A percentile compares a stretch with the other conserved stretches of the same genome.
Evolutionary conservation across 2,329 filamentous ascomycete genomes (phyloP).

Genomic region (Alternaria consortialis): DNA sequence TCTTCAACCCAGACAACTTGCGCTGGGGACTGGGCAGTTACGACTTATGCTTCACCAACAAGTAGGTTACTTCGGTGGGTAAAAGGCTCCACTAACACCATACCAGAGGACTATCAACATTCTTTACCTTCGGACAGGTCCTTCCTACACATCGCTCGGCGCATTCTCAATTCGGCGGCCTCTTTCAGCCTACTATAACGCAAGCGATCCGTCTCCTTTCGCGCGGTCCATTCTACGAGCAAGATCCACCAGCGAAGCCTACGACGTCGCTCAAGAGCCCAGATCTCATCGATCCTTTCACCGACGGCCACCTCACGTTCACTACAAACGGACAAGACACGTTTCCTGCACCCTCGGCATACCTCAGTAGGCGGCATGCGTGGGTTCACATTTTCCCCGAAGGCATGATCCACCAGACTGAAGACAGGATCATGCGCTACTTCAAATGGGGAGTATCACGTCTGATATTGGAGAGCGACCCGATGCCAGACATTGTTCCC

Average conservation of each 20-base stretch:
- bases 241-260: slow-evolving; percentile 35
- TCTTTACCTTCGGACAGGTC: slow-evolving; percentile 90
- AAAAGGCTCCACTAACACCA: slow-evolving; percentile 20
- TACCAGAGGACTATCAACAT: slow-evolving; percentile 71
- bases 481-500: slow-evolving; percentile 86
- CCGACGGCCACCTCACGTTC: slow-evolving; percentile 63
- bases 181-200: slow-evolving; percentile 88
- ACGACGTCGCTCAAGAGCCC: slow-evolving; percentile 37
- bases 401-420: slow-evolving; percentile 89
- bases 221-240: slow-evolving; percentile 58
- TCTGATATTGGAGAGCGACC: slow-evolving; percentile 87
- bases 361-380: slow-evolving; percentile 72
- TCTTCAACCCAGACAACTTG: slow-evolving; percentile 75
- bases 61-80: slow-evolving; percentile 60
- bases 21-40: slow-evolving; percentile 92
- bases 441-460: slow-evolving; percentile 98
- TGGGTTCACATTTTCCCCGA: slow-evolving; percentile 99
- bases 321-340: slow-evolving; percentile 72
- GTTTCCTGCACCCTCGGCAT: slow-evolving; percentile 76
- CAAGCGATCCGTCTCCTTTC: slow-evolving; percentile 88
- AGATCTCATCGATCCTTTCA: slow-evolving; percentile 64
- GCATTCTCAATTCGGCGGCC: slow-evolving; percentile 81
- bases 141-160: slow-evolving; percentile 84
- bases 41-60: slow-evolving; percentile 92
- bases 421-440: slow-evolving; percentile 82